Evolutionary conservation across 192 early-diverging fungal genomes (phyloP), one percentile per base, ranked within the genome.

Genomic region (Backusella sp.): DNA sequence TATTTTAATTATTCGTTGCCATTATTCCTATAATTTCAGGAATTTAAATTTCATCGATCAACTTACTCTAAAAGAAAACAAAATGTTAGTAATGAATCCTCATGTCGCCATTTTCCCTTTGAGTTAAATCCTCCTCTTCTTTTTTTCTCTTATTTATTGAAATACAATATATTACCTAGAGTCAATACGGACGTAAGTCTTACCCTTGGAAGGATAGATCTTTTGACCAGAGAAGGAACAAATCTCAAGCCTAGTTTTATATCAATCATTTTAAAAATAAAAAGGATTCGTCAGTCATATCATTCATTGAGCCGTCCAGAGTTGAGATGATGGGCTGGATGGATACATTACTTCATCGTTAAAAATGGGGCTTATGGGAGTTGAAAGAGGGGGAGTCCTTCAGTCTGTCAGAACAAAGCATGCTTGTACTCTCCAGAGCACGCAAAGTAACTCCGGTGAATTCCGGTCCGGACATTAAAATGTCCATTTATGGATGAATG

Each of bases 121-220:
- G 1, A 4, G 1, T 68, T 3, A 37, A 19, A 19, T 44, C 3
- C 0, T 44, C 32, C 32, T 44, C n/a, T n/a, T n/a, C n/a, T 17
- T 6, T 37, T 7, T 12, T 28, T 44, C 26, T 14, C 15, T 17
- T 67, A 9, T 35, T 35, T 17, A 67, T 34, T 26, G 23, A 9
- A 56, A n/a, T 72, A 17, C 1, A 36, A n/a, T 34, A 49, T 26
- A 35, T 66, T 85, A 96, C 95, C 91, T 91, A 90, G 85, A 92
- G 93, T 99, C 98, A 75, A 86, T 76, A 72, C 94, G 93, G 83
- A 99, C 92, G 84, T 90, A 99, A 75, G 93, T 89, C 91, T 93
- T 95, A 76, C 98, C 98, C 86, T 96, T 95, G 84, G 94, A 94
- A 72, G 98, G 98, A 92, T 99, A 98, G 93, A 99, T 98, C 92